Base-by-base conservation (phyloP, 2,329 filamentous ascomycete genomes). In the Penicillium sp. region DNA sequence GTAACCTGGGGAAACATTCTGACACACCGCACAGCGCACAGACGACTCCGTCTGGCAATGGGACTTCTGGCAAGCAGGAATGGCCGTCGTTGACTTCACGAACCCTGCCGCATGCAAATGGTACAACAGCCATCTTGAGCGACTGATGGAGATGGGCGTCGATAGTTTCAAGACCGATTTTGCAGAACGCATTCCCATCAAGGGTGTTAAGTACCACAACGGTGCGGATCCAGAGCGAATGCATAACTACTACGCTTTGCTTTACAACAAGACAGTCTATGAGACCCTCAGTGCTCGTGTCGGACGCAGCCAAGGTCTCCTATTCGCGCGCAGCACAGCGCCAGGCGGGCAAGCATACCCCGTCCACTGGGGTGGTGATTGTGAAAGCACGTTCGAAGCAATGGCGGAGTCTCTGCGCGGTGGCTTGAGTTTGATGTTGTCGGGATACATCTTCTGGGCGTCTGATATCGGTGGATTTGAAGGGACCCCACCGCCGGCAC, bases 161-260 rank as follows among this genome's bases (percentile, higher is more conserved):
- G 87, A 90, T 68, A 80, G 81, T 53, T 83, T 90, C 78, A 90
- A 90, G 74, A 90, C 88, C 7, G 88, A 90, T 66, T 90, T 90
- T 69, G 87, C 87, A 50, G 88, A 90, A 74, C 81, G 88, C 24
- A 86, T 90, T 50, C 88, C 88, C 0, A 82, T 81, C 5, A 77
- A 81, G 45, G 84, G 87, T 60, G 82, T 89, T 5, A 77, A 82
- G 59, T 90, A 87, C 81, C 77, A 83, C 65, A 85, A 89, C 61
- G 66, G 75, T 45, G 77, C 75, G 5, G 85, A 89, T 61, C 81
- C 86, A 1, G 76, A 76, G 47, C 82, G 82, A 62, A 90, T 90
- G 87, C 88, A 90, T 74, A 90, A 90, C 72, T 90, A 83, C 75
- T 90, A 90, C 69, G 80, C 88, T n/a, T 87, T 88, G 65, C 72